Conservation (phyloP, 352 stramenopile genomes). For the Pythium sukuiense region DNA sequence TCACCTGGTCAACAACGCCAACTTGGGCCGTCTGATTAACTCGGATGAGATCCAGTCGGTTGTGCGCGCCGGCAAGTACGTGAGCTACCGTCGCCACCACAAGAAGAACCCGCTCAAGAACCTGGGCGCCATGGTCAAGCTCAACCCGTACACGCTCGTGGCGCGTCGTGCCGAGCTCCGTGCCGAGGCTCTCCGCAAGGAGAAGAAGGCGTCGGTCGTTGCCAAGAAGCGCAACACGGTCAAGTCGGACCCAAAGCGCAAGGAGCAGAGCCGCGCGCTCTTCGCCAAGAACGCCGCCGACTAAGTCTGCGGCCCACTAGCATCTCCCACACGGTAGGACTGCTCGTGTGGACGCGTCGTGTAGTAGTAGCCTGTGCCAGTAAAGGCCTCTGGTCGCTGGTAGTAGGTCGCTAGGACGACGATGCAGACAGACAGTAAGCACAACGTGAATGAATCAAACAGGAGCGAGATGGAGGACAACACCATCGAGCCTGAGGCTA, state of each 20-base stretch:
- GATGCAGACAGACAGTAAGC: neutral
- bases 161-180: conserved; percentile 89
- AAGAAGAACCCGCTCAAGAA: conserved; percentile 99
- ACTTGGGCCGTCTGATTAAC: conserved; percentile 99
- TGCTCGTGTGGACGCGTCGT: conserved; percentile 2
- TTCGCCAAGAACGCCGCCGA: conserved; percentile 83
- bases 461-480: conserved; percentile 7
- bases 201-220: conserved; percentile 85
- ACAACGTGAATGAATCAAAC: conserved; percentile 5
- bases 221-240: conserved; percentile 89
- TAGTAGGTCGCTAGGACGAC: neutral
- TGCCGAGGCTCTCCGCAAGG: conserved; percentile 83
- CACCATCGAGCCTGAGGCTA: conserved; percentile 17
- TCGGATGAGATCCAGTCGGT: conserved; percentile 98
- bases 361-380: neutral
- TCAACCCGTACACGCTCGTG: conserved; percentile 96
- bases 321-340: neutral
- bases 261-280: conserved; percentile 72
- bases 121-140: conserved; percentile 94
- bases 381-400: conserved; percentile 1
- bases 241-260: conserved; percentile 69
- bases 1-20: conserved; percentile 96
- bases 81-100: conserved; percentile 86
- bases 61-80: conserved; percentile 93
- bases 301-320: conserved; percentile 36